Evolutionary conservation across 805 yeast genomes (phyloP), one percentile per base, ranked within the genome.

Genomic region (Pichia thaimueangensis): DNA sequence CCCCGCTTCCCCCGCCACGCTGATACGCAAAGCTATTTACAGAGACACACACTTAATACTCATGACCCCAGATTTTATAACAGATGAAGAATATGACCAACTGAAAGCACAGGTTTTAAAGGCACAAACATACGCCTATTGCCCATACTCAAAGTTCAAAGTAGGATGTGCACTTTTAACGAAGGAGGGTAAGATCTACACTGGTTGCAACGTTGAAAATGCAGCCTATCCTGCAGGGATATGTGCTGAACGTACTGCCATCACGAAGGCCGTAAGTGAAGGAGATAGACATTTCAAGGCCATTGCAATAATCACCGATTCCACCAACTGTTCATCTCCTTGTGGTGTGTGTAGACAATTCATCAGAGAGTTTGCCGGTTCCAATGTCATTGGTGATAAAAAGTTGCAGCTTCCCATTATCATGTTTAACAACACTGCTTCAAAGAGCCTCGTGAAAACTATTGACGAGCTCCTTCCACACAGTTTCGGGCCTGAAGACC

Each of bases 331-430:
- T 24, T 79, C 84, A 10, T 69, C 89, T 9, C 98, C 98, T 0
- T 91, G 98, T 60, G 98, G 98, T 4, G 81, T 93, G 29, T 91
- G 98, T 56, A 70, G 98, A 41, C 98, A 91, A 62, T 76, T 83
- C 42, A 77, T 91, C 25, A 69, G 96, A 30, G 98, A 91, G 60
- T 91, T 89, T 60, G 75, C 42, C 9, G 32, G 24, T 16, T 23
- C 28, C 9, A 43, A 37, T 17, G 10, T 13, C 7, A 15, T 16
- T 11, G 41, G 15, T 22, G 34, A 27, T 8, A 32, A 37, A n/a
- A 10, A 10, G 9, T 22, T 43, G 3, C 46, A 43, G 13, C 12
- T 43, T 8, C 46, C 46, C 8, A 28, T 43, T 10, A 27, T 43
- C 3, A 43, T 43, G 46, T 43, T 43, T 17, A 39, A 43, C 22